A percentile compares a stretch with the other conserved stretches of the same genome.
These are phyloP conservation scores for Schizochytrium sp. DNA, from an alignment of 108 stramenopile genomes.

Conservation along the genomic window DNA sequence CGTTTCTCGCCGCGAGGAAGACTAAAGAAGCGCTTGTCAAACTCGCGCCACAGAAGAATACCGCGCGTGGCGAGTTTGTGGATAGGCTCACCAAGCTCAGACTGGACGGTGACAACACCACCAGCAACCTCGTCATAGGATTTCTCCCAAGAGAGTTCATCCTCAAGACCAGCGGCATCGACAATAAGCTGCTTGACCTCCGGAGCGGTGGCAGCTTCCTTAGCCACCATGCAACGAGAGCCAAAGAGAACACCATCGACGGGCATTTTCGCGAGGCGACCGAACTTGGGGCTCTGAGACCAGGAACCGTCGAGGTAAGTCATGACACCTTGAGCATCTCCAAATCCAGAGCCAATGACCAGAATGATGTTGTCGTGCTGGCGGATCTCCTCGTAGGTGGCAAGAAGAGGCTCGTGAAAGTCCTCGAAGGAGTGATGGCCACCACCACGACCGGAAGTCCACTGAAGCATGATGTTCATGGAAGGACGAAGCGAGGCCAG, in stretches of 20 bases:
- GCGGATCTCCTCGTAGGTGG: conserved; percentile 64
- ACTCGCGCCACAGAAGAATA: conserved; percentile 60
- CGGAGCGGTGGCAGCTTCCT: conserved; percentile 63
- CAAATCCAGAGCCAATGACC: conserved; percentile 60
- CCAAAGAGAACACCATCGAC: conserved; percentile 62
- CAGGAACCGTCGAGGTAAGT: conserved; percentile 60
- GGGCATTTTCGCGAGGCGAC: conserved; percentile 59
- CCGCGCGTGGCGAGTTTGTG: conserved; percentile 64
- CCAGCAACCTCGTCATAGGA: conserved; percentile 61
- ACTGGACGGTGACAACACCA: conserved; percentile 61
- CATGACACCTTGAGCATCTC: conserved; percentile 35
- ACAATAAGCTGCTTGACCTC: conserved; percentile 65
- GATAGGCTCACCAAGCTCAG: conserved; percentile 65
- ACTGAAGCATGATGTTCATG: conserved; percentile 62
- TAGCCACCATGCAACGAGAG: conserved; percentile 64
- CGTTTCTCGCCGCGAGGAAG: conserved; percentile 56
- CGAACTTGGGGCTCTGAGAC: background rate
- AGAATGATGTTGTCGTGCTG: conserved; percentile 58
- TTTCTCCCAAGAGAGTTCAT: conserved; percentile 62
- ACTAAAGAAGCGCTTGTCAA: conserved; percentile 52
- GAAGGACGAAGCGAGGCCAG: conserved; percentile 18
- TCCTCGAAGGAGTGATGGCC: conserved; percentile 66
- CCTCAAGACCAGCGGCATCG: conserved; percentile 52
- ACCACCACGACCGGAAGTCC: conserved; percentile 64
- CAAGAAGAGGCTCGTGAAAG: conserved; percentile 61